Conservation (phyloP, 2,329 filamentous ascomycete species). For the Colletotrichum sp. region DNA sequence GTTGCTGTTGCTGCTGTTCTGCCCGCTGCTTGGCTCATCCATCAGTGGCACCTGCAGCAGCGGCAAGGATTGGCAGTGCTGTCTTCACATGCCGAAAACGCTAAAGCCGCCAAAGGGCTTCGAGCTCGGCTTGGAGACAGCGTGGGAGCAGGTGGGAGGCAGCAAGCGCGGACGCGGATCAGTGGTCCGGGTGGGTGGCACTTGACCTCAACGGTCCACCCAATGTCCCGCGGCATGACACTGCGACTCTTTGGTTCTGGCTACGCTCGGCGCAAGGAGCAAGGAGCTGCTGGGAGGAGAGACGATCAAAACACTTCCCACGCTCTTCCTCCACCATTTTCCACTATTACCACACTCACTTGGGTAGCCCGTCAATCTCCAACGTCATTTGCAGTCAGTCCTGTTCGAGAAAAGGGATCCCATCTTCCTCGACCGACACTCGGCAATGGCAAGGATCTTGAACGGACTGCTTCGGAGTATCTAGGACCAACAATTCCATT, state of each 20-base stretch:
- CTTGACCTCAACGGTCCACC: slow-evolving; percentile 18
- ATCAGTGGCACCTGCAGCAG: background rate
- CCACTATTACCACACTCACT: background rate
- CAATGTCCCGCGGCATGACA: slow-evolving; percentile 1
- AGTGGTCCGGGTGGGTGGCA: background rate
- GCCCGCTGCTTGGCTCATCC: background rate
- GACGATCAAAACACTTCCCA: background rate
- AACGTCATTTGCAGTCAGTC: background rate
- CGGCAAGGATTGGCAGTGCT: background rate
- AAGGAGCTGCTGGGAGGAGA: background rate
- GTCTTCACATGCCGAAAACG: slow-evolving; percentile 20
- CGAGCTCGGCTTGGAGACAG: background rate
- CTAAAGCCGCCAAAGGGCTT: background rate
- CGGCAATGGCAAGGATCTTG: slow-evolving; percentile 18
- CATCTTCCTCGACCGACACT: background rate
- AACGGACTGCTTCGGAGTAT: background rate
- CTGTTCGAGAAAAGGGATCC: background rate
- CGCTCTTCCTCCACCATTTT: background rate
- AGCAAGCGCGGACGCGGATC: background rate
- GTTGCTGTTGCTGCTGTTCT: no score
- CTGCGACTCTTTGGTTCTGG: background rate
- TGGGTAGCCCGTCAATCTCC: background rate
- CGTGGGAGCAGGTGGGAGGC: background rate
- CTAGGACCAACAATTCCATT: background rate
- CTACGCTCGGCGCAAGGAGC: background rate